Conservation (phyloP, 495 filamentous ascomycete genomes). For the Lasiosphaeria hispida region DNA sequence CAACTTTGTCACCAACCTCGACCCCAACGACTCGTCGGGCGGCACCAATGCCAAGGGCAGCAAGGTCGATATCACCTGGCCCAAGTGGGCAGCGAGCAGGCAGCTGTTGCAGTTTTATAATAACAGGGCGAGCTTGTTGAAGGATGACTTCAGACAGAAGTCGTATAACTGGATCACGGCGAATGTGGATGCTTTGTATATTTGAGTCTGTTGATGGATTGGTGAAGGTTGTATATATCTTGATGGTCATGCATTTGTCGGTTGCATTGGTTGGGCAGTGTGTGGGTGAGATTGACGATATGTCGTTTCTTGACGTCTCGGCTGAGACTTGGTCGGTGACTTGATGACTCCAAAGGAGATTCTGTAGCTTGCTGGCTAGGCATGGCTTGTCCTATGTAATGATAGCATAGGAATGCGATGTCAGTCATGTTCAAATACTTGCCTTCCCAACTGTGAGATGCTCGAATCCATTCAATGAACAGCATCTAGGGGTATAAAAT, state of each 20-base stretch:
- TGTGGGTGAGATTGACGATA: not conserved
- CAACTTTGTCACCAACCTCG: constrained; percentile 61
- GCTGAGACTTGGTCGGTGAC: no score
- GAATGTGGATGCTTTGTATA: constrained; percentile 48
- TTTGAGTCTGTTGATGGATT: constrained; percentile 34
- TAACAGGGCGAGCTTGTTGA: constrained; percentile 41
- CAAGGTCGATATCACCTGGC: constrained; percentile 52
- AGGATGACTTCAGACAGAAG: constrained; percentile 58
- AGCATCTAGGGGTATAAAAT: no score
- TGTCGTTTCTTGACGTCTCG: no score
- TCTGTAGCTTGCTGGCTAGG: no score
- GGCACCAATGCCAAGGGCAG: constrained; percentile 30
- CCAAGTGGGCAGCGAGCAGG: constrained; percentile 53
- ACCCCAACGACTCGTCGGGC: constrained; percentile 56
- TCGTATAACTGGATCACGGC: constrained; percentile 47
- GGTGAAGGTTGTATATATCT: not conserved
- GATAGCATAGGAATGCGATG: no score
- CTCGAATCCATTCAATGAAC: no score
- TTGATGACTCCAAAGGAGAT: no score
- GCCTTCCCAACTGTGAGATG: no score
- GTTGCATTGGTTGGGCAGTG: not conserved
- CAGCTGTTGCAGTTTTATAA: constrained; percentile 59
- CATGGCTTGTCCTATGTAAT: no score
- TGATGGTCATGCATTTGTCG: not conserved
- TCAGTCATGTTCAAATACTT: no score